These are phyloP conservation scores for Sisymbrium altissimum DNA, from an alignment of 345 rosid genomes.

Conservation along the genomic window DNA sequence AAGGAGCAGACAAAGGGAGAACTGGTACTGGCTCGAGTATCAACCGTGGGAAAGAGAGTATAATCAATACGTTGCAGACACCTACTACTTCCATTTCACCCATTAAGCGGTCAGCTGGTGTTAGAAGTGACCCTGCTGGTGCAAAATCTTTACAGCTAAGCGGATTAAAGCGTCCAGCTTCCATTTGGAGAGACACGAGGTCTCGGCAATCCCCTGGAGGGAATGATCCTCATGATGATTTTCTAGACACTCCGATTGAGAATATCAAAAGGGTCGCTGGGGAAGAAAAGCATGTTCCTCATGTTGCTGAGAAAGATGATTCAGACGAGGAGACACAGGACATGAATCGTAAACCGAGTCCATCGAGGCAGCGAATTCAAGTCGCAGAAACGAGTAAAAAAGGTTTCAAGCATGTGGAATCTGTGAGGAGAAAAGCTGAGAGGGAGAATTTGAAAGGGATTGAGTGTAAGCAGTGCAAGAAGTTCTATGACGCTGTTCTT, in stretches of 20 bases:
- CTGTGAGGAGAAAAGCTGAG: slow-evolving; percentile 77
- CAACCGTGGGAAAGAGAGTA: slow-evolving; percentile 36
- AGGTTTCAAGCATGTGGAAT: slow-evolving; percentile 66
- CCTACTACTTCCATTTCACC: slow-evolving; percentile 37
- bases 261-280: slow-evolving; percentile 43
- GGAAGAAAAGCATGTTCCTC: slow-evolving; percentile 30
- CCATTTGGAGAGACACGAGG: slow-evolving; percentile 79
- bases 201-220: slow-evolving; percentile 53
- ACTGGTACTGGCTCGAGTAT: slow-evolving; percentile 30
- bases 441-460: slow-evolving; percentile 39
- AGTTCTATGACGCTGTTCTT: slow-evolving; percentile 74
- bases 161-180: slow-evolving; percentile 64
- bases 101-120: slow-evolving; percentile 8
- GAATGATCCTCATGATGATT: slow-evolving; percentile 81
- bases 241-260: slow-evolving; percentile 78
- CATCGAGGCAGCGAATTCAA: slow-evolving; percentile 39
- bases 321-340: slow-evolving; percentile 79
- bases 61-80: slow-evolving; percentile 35
- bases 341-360: slow-evolving; percentile 43
- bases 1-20: slow-evolving; percentile 35
- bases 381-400: slow-evolving; percentile 39
- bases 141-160: slow-evolving; percentile 39
- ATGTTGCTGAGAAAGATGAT: slow-evolving; percentile 32
- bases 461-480: too few relatives aligned
- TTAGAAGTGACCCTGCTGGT: slow-evolving; percentile 33